Conservation (phyloP, 441 rosid genomes). For the Jatropha multifida region DNA sequence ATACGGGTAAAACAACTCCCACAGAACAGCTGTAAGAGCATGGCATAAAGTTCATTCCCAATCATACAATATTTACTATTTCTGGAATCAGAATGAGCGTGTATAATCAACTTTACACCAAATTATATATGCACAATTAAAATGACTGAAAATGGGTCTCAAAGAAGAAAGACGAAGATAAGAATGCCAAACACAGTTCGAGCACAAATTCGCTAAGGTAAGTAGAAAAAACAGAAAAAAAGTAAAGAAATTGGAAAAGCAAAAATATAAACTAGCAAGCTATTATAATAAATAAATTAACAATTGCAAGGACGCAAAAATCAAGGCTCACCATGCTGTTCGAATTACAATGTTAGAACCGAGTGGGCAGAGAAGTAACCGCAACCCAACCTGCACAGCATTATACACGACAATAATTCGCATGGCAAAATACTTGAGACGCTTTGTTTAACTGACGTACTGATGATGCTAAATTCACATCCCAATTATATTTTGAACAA, state of each 20-base stretch:
- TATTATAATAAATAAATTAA: background rate
- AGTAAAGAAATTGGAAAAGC: background rate
- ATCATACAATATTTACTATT: background rate
- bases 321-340: conserved; percentile 56
- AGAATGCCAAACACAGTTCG: background rate
- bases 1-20: conserved; percentile 58
- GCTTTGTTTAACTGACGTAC: background rate
- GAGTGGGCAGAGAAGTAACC: conserved; percentile 51
- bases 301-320: background rate
- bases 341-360: conserved; percentile 56
- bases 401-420: background rate
- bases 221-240: background rate
- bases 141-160: background rate
- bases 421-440: background rate
- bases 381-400: conserved; percentile 50
- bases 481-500: background rate
- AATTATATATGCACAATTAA: background rate
- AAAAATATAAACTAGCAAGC: background rate
- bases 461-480: background rate
- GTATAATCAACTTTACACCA: background rate
- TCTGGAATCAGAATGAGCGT: background rate
- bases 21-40: conserved; percentile 54
- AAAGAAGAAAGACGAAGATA: background rate
- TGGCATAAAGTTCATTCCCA: background rate
- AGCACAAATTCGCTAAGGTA: background rate